Percentiles rank a stretch among this genome's conserved stretches.
Conservation (phyloP, 768 basidiomycete species). For the Tulasnella sp. region DNA sequence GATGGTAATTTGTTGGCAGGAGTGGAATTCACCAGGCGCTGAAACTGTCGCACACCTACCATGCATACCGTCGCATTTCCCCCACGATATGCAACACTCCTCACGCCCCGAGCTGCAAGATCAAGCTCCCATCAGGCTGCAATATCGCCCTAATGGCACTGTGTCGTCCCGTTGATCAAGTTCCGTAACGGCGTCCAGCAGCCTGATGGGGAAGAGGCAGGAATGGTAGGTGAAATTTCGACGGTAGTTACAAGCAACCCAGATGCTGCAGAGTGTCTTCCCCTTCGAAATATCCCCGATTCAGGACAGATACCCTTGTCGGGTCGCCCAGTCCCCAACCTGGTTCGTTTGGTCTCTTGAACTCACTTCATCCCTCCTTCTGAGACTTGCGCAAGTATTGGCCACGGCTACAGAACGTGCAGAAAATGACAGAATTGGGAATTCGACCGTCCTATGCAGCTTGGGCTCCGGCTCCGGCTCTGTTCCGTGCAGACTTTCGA, state of each 20-base stretch:
- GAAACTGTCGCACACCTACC: background rate
- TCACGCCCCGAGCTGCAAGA: background rate
- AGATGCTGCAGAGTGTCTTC: too few relatives aligned
- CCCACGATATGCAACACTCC: background rate
- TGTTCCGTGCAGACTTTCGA: background rate
- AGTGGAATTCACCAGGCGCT: background rate
- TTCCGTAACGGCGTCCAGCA: background rate
- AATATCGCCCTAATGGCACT: background rate
- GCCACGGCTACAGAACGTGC: background rate
- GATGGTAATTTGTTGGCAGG: too few relatives aligned
- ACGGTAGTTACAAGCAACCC: too few relatives aligned
- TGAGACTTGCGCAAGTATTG: background rate
- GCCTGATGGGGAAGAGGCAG: background rate
- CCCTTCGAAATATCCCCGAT: background rate
- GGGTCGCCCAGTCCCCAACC: background rate
- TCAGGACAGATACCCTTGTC: too few relatives aligned
- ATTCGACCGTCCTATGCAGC: background rate
- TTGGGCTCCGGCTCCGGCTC: background rate
- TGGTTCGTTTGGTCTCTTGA: background rate
- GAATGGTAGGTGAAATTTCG: background rate
- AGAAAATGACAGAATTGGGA: background rate
- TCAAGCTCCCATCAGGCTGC: background rate
- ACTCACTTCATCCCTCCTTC: background rate
- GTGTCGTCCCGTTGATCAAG: background rate
- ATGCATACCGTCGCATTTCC: background rate